Evolutionary conservation across 2,329 filamentous ascomycete species (phyloP).

Genomic region (Akanthomyces muscarius): DNA sequence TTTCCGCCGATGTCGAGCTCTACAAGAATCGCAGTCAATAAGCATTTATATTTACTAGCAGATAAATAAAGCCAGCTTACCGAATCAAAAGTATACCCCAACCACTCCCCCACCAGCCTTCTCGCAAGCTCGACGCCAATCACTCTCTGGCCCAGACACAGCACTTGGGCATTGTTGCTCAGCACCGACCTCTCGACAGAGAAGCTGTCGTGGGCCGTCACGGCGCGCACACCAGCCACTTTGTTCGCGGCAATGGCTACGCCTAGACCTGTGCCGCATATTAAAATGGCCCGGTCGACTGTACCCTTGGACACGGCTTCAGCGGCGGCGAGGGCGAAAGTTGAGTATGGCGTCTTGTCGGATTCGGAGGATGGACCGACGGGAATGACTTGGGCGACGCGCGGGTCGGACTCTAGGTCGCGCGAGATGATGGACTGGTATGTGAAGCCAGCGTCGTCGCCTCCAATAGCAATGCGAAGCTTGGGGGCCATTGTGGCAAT

Average conservation of each 20-base stretch:
- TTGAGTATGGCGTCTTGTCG: slow-evolving; percentile 79
- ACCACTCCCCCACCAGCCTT: slow-evolving; percentile 73
- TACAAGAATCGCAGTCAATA: background rate
- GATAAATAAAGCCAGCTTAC: background rate
- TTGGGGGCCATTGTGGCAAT: background rate
- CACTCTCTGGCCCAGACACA: slow-evolving; percentile 82
- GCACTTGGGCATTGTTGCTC: slow-evolving; percentile 81
- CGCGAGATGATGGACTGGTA: slow-evolving; percentile 77
- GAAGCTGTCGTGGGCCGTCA: slow-evolving; percentile 84
- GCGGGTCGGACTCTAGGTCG: slow-evolving; percentile 62
- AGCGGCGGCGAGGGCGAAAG: slow-evolving; percentile 70
- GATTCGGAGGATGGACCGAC: slow-evolving; percentile 62
- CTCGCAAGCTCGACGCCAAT: slow-evolving; percentile 77
- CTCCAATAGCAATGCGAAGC: slow-evolving; percentile 1
- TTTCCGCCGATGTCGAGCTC: background rate
- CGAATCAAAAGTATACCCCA: slow-evolving; percentile 76
- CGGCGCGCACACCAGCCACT: slow-evolving; percentile 74
- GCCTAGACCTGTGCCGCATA: slow-evolving; percentile 82
- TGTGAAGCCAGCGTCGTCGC: slow-evolving; percentile 61
- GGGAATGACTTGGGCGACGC: slow-evolving; percentile 65
- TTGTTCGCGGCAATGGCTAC: slow-evolving; percentile 90
- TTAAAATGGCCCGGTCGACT: slow-evolving; percentile 72
- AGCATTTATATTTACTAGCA: background rate
- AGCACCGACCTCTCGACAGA: slow-evolving; percentile 74
- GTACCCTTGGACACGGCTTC: slow-evolving; percentile 56